Evolutionary conservation across 129 eudicot species (phyloP), one percentile per base, ranked within the genome.

Genomic region (Mikania micrantha): DNA sequence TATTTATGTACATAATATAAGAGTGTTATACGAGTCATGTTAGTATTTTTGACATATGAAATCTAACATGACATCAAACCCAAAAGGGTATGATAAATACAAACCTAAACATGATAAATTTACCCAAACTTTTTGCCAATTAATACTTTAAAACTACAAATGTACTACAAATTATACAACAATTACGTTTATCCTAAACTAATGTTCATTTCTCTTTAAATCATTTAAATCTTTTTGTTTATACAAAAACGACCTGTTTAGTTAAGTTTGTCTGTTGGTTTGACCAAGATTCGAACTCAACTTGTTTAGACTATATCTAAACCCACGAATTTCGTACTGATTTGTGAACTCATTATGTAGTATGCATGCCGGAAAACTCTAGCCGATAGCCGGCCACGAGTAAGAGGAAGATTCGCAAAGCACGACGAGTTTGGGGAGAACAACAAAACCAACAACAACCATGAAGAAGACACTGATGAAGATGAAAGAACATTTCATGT

Each of bases 321-420:
- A 11, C 6, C 3, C 27, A 1, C 10, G 21, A 8, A 20, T 50
- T 20, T 31, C n/a, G n/a, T n/a, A n/a, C n/a, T 24, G 17, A 25
- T 54, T 12, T 25, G 13, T 3, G 35, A 27, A 2, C 21, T 12
- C 19, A 4, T 12, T 54, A 3, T 79, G 73, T 78, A 90, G 97
- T 90, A 90, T 49, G 92, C 89, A 9, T 90, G 97, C 65, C 84
- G 97, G 9, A 90, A 90, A 75, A 90, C 90, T 27, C 80, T 90
- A 3, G 97, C 95, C 19, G 97, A 90, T 69, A 90, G 89, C 69
- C 77, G 97, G 73, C 95, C 95, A 32, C 71, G 97, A 65, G 91
- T 85, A 31, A 82, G 92, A 79, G 97, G 97, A 77, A 73, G 95
- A 81, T 90, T 90, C 50, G 95, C 85, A 4, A 87, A 81, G 84